phyloP scores from a whole-genome alignment of 441 rosid genomes.

The Dalechampia spathulata region DNA sequence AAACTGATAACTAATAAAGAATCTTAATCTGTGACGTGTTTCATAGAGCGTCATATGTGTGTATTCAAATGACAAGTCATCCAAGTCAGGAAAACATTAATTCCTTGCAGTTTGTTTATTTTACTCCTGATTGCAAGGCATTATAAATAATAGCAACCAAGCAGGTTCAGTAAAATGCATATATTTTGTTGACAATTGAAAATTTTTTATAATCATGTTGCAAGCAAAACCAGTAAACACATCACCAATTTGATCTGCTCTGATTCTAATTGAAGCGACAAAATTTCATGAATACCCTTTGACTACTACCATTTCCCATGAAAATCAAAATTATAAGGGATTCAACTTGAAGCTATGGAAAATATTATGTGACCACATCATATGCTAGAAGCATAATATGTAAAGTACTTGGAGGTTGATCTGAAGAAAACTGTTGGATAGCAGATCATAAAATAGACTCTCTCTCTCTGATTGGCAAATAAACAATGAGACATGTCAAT shows the following conservation, averaged over 20 bases:
- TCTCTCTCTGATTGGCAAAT: not conserved
- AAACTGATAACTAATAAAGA: too few relatives aligned
- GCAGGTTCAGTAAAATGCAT: not conserved
- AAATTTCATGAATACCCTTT: not conserved
- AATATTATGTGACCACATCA: not conserved
- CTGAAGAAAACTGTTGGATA: not conserved
- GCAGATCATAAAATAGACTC: not conserved
- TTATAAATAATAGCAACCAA: not conserved
- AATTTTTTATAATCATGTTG: not conserved
- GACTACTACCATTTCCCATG: not conserved
- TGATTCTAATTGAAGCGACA: not conserved
- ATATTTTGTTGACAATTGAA: not conserved
- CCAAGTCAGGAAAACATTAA: not conserved
- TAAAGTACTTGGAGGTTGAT: not conserved
- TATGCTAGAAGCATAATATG: slow-evolving; percentile 4
- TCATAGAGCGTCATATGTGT: not conserved
- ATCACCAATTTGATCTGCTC: too few relatives aligned
- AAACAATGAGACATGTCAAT: not conserved
- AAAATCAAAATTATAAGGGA: not conserved
- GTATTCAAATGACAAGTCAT: not conserved
- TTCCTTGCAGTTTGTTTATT: not conserved
- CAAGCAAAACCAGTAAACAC: not conserved
- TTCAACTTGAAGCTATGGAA: not conserved
- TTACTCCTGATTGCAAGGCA: not conserved
- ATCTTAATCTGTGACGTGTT: not conserved